A percentile compares a stretch with the other conserved stretches of the same genome.
These are phyloP conservation scores for Achaetomium macrosporum DNA, from an alignment of 2,329 filamentous ascomycete genomes.

Conservation along the genomic window DNA sequence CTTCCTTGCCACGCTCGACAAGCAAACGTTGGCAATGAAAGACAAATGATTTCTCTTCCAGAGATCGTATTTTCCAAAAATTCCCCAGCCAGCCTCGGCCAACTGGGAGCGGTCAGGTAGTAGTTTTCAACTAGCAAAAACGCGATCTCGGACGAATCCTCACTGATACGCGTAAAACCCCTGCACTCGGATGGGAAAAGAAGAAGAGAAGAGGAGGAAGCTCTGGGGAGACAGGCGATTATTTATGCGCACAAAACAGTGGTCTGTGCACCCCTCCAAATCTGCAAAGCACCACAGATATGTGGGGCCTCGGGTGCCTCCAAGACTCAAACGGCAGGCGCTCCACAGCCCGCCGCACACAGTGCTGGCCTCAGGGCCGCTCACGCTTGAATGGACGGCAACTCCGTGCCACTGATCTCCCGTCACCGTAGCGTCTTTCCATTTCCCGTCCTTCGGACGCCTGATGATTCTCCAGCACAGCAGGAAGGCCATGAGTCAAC, in stretches of 20 bases:
- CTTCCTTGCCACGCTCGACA: conserved; percentile 46
- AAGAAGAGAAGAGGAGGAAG: conserved; percentile 33
- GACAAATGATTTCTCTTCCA: conserved; percentile 32
- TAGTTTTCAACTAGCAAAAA: conserved; percentile 93
- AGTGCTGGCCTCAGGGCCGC: too few relatives aligned
- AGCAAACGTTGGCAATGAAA: conserved; percentile 48
- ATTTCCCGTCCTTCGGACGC: too few relatives aligned
- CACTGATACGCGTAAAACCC: conserved; percentile 79
- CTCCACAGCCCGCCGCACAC: too few relatives aligned
- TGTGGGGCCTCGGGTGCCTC: too few relatives aligned
- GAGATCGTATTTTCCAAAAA: conserved; percentile 58
- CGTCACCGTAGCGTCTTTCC: too few relatives aligned
- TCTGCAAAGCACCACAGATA: not conserved
- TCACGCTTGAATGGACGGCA: too few relatives aligned
- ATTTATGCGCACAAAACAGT: conserved; percentile 6
- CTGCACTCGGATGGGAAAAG: conserved; percentile 58
- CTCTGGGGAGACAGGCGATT: not conserved
- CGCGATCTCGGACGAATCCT: conserved; percentile 80
- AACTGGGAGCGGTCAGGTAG: conserved; percentile 67
- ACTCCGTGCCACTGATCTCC: too few relatives aligned
- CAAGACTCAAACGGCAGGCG: too few relatives aligned
- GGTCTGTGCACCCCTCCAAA: conserved; percentile 22
- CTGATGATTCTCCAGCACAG: too few relatives aligned
- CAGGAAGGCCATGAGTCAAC: too few relatives aligned
- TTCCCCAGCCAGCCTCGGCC: conserved; percentile 68